Base-by-base conservation (phyloP, 1,284 basidiomycete species). In the Malassezia japonica region DNA sequence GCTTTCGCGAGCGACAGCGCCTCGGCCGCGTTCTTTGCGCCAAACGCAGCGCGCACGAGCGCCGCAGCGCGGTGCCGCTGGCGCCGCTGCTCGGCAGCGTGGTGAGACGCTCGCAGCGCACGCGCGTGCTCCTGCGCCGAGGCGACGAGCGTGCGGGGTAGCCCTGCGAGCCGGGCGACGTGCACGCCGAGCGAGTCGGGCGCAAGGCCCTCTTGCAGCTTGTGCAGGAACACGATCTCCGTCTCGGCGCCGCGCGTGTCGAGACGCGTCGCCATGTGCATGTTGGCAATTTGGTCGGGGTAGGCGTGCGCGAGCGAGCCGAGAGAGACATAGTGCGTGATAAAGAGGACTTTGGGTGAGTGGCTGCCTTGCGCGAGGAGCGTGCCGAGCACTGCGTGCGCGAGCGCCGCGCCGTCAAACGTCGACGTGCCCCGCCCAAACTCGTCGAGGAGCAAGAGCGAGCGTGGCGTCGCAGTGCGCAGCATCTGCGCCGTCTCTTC, bases 401-500 rank as follows among this genome's bases (percentile, higher is more conserved):
- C 62, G 8, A 66, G 60, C 15, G 65, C 62, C 2, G 58, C 21
- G 3, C 64, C 66, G 38, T 71, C 65, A 36, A 59, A 57, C 29
- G 65, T 64, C 23, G 50, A 56, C 3, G 59, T 68, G 0, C 62
- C 63, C 0, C 62, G 38, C 0, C 64, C 65, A 1, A 67, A 50
- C 38, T 70, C 67, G 42, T 69, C 66, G 6, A 69, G 47, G 4
- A 71, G 54, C 3, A 71, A 64, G 4, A 70, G 55, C 1, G 47
- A 86, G 0, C 66, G 56, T 0, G 50, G 25, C 1, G 73, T 73
- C 0, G 70, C 62, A 1, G 57, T 47, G 27, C 65, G 62, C 15
- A 96, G 74, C 50, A 96, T 91, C 59, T 94, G 87, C 62, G 84
- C 85, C 0, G 91, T 95, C 73, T 96, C 91, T 7, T 83, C 79